Conservation (phyloP, 2,329 filamentous ascomycete species). For the Claviceps cyperi region DNA sequence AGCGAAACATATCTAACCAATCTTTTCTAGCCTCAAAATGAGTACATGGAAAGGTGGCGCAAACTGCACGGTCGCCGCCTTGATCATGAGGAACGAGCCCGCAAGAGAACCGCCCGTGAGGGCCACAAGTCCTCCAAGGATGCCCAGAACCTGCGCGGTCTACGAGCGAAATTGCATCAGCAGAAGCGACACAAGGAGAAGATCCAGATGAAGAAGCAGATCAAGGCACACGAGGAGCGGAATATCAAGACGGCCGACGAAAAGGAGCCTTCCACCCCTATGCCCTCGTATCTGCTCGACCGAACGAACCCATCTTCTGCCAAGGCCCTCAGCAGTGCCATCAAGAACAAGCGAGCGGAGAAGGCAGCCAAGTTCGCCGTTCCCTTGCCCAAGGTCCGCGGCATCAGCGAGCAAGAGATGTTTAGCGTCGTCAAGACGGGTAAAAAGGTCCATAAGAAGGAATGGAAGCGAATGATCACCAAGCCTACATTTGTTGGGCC, state of each 20-base stretch:
- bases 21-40: constrained; percentile 57
- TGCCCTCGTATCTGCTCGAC: constrained; percentile 90
- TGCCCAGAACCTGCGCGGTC: constrained; percentile 83
- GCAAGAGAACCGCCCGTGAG: constrained; percentile 80
- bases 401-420: constrained; percentile 89
- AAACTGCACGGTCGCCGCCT: constrained; percentile 36
- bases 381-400: constrained; percentile 83
- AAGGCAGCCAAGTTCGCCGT: constrained; percentile 91
- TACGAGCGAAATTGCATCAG: constrained; percentile 84
- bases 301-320: constrained; percentile 44
- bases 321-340: constrained; percentile 65
- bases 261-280: constrained; percentile 65
- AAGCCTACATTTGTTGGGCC: constrained; percentile 63
- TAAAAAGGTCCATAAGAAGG: constrained; percentile 84
- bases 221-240: constrained; percentile 89
- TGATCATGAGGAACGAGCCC: constrained; percentile 76
- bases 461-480: constrained; percentile 55
- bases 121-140: constrained; percentile 77
- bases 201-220: constrained; percentile 92
- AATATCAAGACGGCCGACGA: constrained; percentile 80
- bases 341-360: constrained; percentile 90
- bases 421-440: constrained; percentile 94
- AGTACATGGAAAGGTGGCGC: constrained; percentile 61
- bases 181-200: constrained; percentile 94
- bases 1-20: not conserved